Evolutionary conservation across 176 grass and related monocot genomes (phyloP), one percentile per base, ranked within the genome.

Genomic region (Musa itinerans): DNA sequence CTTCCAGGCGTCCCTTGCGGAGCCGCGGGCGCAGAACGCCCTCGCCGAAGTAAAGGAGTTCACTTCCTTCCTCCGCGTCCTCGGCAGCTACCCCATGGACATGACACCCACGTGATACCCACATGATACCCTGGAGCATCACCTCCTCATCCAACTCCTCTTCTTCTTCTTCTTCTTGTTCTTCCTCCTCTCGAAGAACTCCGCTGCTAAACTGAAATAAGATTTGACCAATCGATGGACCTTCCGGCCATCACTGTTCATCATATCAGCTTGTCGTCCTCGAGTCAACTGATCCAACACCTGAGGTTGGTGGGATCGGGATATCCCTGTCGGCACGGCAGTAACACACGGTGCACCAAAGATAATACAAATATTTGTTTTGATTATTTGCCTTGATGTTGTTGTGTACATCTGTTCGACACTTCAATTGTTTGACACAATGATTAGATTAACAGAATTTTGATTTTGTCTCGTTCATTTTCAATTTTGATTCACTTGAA

Each of bases 11-110:
- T 74, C 72, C 10, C 72, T 74, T 21, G 72, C 72, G 52, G 72
- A 74, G 53, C 22, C 72, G 8, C 52, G 72, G 23, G 72, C 72
- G 24, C 72, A 74, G 53, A 15, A 74, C 52, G 72, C 72, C 7
- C 54, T 74, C 1, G 72, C 72, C 10, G 72, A 74, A 5, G 54
- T 74, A 22, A 53, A 74, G 25, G 72, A 74, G 22, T 74, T 74
- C 72, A 74, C 53, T 24, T 74, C 72, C 72, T 74, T 74, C 53
- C 53, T 74, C 72, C 72, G 72, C 53, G 72, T 74, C 53, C 72
- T 74, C 72, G 72, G 72, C 24, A 74, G 72, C 53, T 74, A 74
- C 22, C 72, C 72, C 11, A 57, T 74, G 72, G 72, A 74, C 72
- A 74, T 74, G 72, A 74, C 72, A 21, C 53, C 53, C n/a, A n/a